These are phyloP conservation scores for Pestalotiopsis sp. DNA, from an alignment of 2,329 filamentous ascomycete species.

Conservation along the genomic window DNA sequence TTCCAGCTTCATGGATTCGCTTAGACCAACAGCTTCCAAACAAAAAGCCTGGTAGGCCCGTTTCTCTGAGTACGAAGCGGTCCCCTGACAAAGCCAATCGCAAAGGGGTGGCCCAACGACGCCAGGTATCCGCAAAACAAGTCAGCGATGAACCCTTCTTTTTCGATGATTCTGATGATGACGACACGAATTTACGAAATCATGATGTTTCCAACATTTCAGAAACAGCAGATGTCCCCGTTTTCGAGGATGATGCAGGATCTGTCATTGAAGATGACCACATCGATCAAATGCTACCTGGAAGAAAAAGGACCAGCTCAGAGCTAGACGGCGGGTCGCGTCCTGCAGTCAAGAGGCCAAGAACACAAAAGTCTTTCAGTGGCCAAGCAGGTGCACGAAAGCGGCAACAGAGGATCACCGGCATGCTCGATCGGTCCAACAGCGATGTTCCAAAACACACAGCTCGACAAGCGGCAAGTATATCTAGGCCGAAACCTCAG, in stretches of 20 bases:
- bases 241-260: constrained; percentile 34
- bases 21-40: constrained; percentile 50
- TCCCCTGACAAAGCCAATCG: constrained; percentile 38
- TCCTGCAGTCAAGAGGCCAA: constrained; percentile 28
- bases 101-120: constrained; percentile 52
- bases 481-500: constrained; percentile 7
- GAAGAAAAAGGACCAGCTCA: constrained; percentile 39
- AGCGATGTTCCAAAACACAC: constrained; percentile 10
- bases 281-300: constrained; percentile 51
- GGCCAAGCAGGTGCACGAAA: constrained; percentile 24
- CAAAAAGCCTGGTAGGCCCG: constrained; percentile 29
- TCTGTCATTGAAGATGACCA: constrained; percentile 51
- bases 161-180: constrained; percentile 49
- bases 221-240: constrained; percentile 14
- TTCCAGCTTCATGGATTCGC: constrained; percentile 68
- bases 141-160: constrained; percentile 36
- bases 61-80: constrained; percentile 30
- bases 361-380: constrained; percentile 31
- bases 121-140: constrained; percentile 30
- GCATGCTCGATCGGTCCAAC: constrained; percentile 22
- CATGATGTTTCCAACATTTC: constrained; percentile 15
- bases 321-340: constrained; percentile 21
- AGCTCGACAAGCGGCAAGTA: constrained; percentile 6
- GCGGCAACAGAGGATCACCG: constrained; percentile 31
- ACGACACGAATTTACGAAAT: constrained; percentile 25